Evolutionary conservation across 208 protist species (phyloP).

Genomic region (Novymonas esmeraldas): DNA sequence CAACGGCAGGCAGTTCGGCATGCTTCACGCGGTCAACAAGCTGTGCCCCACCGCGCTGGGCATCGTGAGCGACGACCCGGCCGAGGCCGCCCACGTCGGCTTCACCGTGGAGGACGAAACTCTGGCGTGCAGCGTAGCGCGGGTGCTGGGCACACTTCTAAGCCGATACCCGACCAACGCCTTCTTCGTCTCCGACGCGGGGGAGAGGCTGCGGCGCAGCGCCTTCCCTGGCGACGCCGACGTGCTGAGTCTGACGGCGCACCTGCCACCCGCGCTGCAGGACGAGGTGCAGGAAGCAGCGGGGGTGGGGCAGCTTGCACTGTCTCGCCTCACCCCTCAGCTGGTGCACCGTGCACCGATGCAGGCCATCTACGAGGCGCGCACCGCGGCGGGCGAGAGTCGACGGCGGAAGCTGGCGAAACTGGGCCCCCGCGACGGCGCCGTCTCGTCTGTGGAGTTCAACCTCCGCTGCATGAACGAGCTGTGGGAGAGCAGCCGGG

Average conservation of each 20-base stretch:
- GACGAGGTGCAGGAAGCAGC: constrained; percentile 77
- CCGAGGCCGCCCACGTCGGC: constrained; percentile 16
- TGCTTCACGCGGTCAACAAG: constrained; percentile 92
- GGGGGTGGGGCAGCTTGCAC: constrained; percentile 56
- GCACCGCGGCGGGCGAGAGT: constrained; percentile 37
- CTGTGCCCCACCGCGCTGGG: constrained; percentile 29
- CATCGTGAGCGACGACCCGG: background rate
- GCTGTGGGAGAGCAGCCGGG: constrained; percentile 75
- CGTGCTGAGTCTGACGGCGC: constrained; percentile 30
- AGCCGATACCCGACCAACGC: constrained; percentile 66
- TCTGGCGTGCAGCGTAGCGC: constrained; percentile 49
- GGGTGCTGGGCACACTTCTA: constrained; percentile 73
- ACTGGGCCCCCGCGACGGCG: constrained; percentile 47
- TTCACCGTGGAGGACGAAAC: constrained; percentile 72
- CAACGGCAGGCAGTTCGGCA: constrained; percentile 47
- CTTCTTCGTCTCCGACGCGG: constrained; percentile 57
- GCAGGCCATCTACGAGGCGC: constrained; percentile 73
- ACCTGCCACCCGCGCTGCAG: constrained; percentile 50
- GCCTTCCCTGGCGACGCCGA: constrained; percentile 35
- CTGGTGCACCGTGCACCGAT: constrained; percentile 81
- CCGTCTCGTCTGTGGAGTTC: constrained; percentile 81
- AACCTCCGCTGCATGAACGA: constrained; percentile 75
- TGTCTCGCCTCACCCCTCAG: constrained; percentile 35
- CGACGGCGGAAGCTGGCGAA: constrained; percentile 47
- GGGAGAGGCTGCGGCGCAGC: constrained; percentile 42